A percentile compares a stretch with the other conserved stretches of the same genome.
Evolutionary conservation across 257 asterid species (phyloP).

Genomic region (Solanum sparsipilum): DNA sequence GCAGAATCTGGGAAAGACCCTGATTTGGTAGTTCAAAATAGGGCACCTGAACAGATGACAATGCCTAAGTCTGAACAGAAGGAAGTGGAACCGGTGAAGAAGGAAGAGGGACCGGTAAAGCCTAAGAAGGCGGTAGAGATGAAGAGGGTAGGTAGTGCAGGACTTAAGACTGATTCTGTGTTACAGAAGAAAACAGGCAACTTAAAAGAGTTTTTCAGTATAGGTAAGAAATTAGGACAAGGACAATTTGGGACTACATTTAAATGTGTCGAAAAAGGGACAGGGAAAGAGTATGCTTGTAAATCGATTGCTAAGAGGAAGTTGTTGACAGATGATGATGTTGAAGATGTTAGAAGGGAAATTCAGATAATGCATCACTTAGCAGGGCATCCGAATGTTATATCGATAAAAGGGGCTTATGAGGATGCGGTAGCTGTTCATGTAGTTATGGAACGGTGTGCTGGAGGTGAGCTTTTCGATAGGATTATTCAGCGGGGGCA

Average conservation of each 20-base stretch:
- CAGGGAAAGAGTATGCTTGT: conserved; percentile 73
- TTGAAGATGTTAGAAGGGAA: conserved; percentile 94
- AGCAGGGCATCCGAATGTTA: conserved; percentile 82
- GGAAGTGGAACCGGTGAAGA: neutral
- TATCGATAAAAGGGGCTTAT: conserved; percentile 84
- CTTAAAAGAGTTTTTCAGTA: conserved; percentile 57
- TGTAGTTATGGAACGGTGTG: conserved; percentile 86
- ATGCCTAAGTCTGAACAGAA: neutral
- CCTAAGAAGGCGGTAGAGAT: conserved; percentile 39
- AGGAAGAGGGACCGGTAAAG: conserved; percentile 20
- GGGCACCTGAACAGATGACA: neutral
- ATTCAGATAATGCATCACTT: conserved; percentile 98
- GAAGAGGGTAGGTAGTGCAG: conserved; percentile 81
- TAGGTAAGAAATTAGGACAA: conserved; percentile 88
- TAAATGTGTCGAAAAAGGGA: conserved; percentile 60
- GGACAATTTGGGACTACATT: conserved; percentile 93
- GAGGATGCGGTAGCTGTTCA: conserved; percentile 89
- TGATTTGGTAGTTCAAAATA: neutral
- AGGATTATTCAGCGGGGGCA: conserved; percentile 89
- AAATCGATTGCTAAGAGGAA: conserved; percentile 94
- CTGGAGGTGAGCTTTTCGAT: conserved; percentile 93
- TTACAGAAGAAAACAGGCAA: conserved; percentile 65
- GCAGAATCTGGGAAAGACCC: conserved; percentile 2
- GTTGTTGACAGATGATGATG: conserved; percentile 75
- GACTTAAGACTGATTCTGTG: conserved; percentile 75